Percentiles rank a stretch among this genome's conserved stretches.
Conservation (phyloP, 495 filamentous ascomycete species). For the Hypoxylon lenormandii region DNA sequence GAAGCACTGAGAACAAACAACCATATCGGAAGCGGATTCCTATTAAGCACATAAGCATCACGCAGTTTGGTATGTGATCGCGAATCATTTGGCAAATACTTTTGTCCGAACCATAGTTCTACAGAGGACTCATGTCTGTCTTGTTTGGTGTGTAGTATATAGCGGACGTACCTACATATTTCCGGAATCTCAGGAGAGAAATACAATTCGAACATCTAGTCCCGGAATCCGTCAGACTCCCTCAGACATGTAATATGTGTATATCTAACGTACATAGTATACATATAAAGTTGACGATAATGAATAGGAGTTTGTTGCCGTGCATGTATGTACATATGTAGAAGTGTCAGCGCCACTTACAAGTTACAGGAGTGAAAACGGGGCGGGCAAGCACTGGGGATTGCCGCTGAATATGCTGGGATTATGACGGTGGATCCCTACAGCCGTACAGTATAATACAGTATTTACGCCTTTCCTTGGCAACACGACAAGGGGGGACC, state of each 20-base stretch:
- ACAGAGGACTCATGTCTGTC: neutral
- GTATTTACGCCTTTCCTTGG: slow-evolving; percentile 11
- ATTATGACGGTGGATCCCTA: neutral
- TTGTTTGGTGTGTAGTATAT: too few species aligned
- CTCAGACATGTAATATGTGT: too few species aligned
- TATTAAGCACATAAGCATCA: slow-evolving; percentile 21
- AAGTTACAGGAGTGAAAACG: slow-evolving; percentile 17
- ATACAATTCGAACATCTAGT: too few species aligned
- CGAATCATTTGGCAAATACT: neutral
- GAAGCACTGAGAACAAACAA: slow-evolving; percentile 1
- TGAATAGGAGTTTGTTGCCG: too few species aligned
- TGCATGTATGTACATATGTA: too few species aligned
- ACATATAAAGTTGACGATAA: too few species aligned
- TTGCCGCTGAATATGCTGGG: slow-evolving; percentile 7
- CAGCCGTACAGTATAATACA: slow-evolving; percentile 34
- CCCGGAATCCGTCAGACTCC: too few species aligned
- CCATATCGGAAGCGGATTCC: slow-evolving; percentile 41
- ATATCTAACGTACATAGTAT: too few species aligned
- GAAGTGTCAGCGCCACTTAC: too few species aligned
- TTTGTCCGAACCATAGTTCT: neutral
- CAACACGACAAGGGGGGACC: too few species aligned
- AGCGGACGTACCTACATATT: too few species aligned
- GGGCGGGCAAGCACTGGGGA: slow-evolving; percentile 19
- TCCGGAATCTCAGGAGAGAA: too few species aligned
- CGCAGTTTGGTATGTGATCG: neutral